A percentile compares a stretch with the other conserved stretches of the same genome.
Conservation (phyloP, 2,329 filamentous ascomycete species). For the Xylaria sp. region DNA sequence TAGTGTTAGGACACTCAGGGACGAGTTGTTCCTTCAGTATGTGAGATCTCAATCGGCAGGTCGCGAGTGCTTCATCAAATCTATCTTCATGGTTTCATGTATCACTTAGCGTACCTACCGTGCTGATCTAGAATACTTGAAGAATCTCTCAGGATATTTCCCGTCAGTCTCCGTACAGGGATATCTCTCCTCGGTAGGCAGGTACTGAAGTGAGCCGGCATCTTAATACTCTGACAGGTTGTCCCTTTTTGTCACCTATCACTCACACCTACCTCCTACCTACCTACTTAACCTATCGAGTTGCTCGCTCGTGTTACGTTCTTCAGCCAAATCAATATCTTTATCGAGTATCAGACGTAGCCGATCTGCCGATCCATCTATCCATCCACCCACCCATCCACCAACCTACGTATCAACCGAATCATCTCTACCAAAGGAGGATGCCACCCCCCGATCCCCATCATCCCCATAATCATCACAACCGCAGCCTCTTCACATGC, state of each 20-base stretch:
- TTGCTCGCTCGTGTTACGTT: not conserved
- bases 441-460: not conserved
- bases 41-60: not conserved
- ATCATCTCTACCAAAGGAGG: not conserved
- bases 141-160: not conserved
- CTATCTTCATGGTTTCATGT: not conserved
- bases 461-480: not conserved
- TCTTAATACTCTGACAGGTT: not conserved
- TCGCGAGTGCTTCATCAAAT: not conserved
- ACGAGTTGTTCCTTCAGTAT: not conserved
- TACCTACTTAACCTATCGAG: not conserved
- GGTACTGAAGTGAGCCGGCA: not conserved
- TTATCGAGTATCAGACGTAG: not conserved
- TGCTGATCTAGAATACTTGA: not conserved
- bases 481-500: slow-evolving; percentile 59
- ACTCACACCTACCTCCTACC: not conserved
- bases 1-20: no score
- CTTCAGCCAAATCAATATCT: not conserved
- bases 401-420: not conserved
- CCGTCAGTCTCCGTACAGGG: not conserved
- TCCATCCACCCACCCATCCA: not conserved
- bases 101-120: not conserved
- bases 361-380: not conserved
- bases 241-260: not conserved
- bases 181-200: not conserved